Conservation (phyloP, 176 grass and related monocot species). For the maize (Zea mays) region DNA sequence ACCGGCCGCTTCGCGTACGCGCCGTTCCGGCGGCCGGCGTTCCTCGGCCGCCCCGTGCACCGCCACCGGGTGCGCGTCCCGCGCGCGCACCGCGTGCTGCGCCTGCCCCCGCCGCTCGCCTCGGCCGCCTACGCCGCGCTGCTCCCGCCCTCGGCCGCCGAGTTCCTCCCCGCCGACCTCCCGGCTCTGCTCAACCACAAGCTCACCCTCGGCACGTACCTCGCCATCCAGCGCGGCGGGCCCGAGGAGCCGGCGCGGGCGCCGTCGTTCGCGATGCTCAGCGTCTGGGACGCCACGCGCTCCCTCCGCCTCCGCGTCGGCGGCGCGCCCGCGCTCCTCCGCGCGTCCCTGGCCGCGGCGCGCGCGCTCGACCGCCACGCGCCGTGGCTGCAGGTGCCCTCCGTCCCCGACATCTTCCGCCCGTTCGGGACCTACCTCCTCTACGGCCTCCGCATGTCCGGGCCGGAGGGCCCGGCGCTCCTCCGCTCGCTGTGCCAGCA, state of each 20-base stretch:
- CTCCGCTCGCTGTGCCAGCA: conserved; percentile 52
- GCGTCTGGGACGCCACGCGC: conserved; percentile 69
- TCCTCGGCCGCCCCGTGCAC: conserved; percentile 76
- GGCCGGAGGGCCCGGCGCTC: conserved; percentile 46
- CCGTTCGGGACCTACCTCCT: conserved; percentile 72
- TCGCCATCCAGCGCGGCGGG: conserved; percentile 49
- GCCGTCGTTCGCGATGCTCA: conserved; percentile 59
- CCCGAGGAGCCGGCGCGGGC: not conserved
- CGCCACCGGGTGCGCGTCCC: conserved; percentile 45
- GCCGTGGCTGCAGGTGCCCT: conserved; percentile 65
- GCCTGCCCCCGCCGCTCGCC: conserved; percentile 50
- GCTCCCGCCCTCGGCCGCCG: conserved; percentile 37
- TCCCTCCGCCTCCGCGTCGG: conserved; percentile 57
- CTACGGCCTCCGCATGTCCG: conserved; percentile 69
- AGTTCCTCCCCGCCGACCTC: conserved; percentile 75
- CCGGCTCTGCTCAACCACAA: conserved; percentile 60
- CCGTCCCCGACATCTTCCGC: conserved; percentile 62
- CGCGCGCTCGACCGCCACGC: conserved; percentile 52
- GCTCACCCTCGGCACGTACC: conserved; percentile 65
- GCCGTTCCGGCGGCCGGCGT: conserved; percentile 61
- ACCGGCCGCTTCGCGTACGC: conserved; percentile 55
- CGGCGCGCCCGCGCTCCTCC: conserved; percentile 40
- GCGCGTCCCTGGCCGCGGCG: conserved; percentile 50
- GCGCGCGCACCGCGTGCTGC: conserved; percentile 47
- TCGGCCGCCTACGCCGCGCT: conserved; percentile 48